Evolutionary conservation across 2,329 filamentous ascomycete genomes (phyloP).

Genomic region (Penicillium sp.): DNA sequence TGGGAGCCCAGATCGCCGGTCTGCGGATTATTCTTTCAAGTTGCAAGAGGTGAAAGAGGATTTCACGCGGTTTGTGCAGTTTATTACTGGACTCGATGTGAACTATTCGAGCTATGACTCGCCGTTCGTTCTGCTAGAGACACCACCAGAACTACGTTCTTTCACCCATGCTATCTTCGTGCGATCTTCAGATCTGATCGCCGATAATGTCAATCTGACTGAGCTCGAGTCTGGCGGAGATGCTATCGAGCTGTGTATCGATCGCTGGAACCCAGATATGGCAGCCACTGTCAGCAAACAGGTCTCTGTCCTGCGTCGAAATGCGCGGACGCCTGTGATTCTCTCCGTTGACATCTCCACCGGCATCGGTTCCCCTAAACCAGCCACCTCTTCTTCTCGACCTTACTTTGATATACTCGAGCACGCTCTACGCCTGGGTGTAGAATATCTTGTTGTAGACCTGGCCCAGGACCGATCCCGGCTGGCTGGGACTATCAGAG

Average conservation of each 20-base stretch:
- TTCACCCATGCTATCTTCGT: conserved; percentile 47
- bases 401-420: conserved; percentile 39
- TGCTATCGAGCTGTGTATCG: conserved; percentile 61
- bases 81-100: conserved; percentile 55
- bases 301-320: conserved; percentile 58
- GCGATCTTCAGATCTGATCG: conserved; percentile 38
- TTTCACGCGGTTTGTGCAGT: conserved; percentile 60
- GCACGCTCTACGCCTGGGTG: conserved; percentile 42
- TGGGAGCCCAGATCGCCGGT: conserved; percentile 45
- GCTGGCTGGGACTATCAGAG: conserved; percentile 30
- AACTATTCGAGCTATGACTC: conserved; percentile 57
- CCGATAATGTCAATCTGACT: conserved; percentile 45
- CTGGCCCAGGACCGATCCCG: conserved; percentile 33
- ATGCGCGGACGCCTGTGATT: conserved; percentile 57
- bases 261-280: conserved; percentile 56
- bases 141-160: conserved; percentile 58
- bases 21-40: conserved; percentile 50
- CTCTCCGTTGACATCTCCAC: conserved; percentile 52
- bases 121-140: conserved; percentile 60
- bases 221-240: conserved; percentile 60
- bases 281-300: conserved; percentile 54
- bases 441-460: conserved; percentile 44
- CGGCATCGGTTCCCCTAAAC: conserved; percentile 13
- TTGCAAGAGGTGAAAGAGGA: conserved; percentile 58
- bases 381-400: conserved; percentile 10